These are phyloP conservation scores for Datisca glomerata DNA, from an alignment of 306 rosid genomes.

Conservation along the genomic window DNA sequence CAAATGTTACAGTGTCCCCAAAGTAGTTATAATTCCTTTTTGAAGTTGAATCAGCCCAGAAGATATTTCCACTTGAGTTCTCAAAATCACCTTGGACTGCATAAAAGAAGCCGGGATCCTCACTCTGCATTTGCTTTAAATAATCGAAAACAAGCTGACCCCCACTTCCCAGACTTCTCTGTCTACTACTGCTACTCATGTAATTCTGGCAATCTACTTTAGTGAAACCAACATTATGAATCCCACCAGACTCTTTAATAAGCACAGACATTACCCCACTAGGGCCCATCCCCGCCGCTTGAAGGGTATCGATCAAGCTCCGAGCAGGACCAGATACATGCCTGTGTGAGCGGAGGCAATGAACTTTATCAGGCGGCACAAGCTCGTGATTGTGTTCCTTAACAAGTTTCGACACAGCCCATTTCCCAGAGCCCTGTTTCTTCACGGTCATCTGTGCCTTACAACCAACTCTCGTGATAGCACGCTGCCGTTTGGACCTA, in stretches of 20 bases:
- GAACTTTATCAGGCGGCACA: slow-evolving; percentile 25
- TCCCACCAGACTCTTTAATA: slow-evolving; percentile 21
- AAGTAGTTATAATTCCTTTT: slow-evolving; percentile 23
- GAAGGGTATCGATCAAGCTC: slow-evolving; percentile 27
- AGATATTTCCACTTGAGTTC: slow-evolving; percentile 17
- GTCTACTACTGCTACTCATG: slow-evolving; percentile 29
- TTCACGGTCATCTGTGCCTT: slow-evolving; percentile 32
- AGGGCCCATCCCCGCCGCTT: slow-evolving; percentile 30
- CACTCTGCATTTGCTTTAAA: slow-evolving; percentile 24
- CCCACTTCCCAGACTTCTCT: slow-evolving; percentile 25
- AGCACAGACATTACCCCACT: slow-evolving; percentile 31
- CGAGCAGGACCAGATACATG: slow-evolving; percentile 30
- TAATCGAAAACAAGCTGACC: slow-evolving; percentile 25
- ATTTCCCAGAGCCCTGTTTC: slow-evolving; percentile 25
- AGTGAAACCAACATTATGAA: slow-evolving; percentile 27
- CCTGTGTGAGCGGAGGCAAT: slow-evolving; percentile 28
- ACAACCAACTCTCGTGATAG: slow-evolving; percentile 28
- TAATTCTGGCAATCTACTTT: too few relatives aligned
- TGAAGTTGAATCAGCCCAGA: slow-evolving; percentile 27
- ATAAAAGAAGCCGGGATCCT: slow-evolving; percentile 25
- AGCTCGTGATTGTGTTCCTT: slow-evolving; percentile 31
- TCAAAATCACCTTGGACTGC: slow-evolving; percentile 25
- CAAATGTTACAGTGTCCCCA: slow-evolving; percentile 29
- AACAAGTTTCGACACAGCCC: slow-evolving; percentile 23
- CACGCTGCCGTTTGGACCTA: slow-evolving; percentile 28